Conservation (phyloP, 2,329 filamentous ascomycete genomes). For the Botrytis medusae region DNA sequence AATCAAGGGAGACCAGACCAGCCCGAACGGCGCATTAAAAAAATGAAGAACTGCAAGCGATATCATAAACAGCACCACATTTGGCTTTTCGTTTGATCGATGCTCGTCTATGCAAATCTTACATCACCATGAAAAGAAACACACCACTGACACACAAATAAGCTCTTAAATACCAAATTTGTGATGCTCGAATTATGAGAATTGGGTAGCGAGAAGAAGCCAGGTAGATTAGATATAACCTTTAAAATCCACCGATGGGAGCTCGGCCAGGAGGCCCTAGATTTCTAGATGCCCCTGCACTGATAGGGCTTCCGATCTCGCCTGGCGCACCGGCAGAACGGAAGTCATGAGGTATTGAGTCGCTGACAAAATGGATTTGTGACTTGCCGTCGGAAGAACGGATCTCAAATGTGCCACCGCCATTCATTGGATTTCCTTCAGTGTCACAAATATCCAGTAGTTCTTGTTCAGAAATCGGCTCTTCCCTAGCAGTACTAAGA, state of each 20-base stretch:
- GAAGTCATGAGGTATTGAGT: slow-evolving; percentile 43
- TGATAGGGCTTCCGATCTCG: slow-evolving; percentile 68
- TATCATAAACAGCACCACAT: slow-evolving; percentile 7
- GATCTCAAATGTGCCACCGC: slow-evolving; percentile 81
- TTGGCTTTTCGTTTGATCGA: not conserved
- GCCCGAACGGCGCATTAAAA: not conserved
- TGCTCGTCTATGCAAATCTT: slow-evolving; percentile 7
- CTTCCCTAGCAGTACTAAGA: slow-evolving; percentile 50
- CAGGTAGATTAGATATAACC: slow-evolving; percentile 12
- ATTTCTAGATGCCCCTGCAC: slow-evolving; percentile 31
- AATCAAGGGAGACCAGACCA: slow-evolving; percentile 9
- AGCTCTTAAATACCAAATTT: slow-evolving; percentile 1
- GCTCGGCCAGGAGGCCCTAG: slow-evolving; percentile 17
- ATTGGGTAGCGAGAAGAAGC: slow-evolving; percentile 13
- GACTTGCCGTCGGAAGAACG: slow-evolving; percentile 33
- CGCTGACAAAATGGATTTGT: slow-evolving; percentile 56
- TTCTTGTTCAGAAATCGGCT: slow-evolving; percentile 58
- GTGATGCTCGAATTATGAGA: slow-evolving; percentile 4
- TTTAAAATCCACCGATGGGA: slow-evolving; percentile 19
- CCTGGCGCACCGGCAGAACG: slow-evolving; percentile 58
- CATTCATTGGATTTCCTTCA: slow-evolving; percentile 81
- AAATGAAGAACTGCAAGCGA: slow-evolving; percentile 1
- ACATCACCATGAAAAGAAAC: slow-evolving; percentile 5
- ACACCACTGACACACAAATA: not conserved
- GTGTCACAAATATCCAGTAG: slow-evolving; percentile 82